Base-by-base conservation (phyloP, 2,329 filamentous ascomycete species). In the Whalleya microplaca region DNA sequence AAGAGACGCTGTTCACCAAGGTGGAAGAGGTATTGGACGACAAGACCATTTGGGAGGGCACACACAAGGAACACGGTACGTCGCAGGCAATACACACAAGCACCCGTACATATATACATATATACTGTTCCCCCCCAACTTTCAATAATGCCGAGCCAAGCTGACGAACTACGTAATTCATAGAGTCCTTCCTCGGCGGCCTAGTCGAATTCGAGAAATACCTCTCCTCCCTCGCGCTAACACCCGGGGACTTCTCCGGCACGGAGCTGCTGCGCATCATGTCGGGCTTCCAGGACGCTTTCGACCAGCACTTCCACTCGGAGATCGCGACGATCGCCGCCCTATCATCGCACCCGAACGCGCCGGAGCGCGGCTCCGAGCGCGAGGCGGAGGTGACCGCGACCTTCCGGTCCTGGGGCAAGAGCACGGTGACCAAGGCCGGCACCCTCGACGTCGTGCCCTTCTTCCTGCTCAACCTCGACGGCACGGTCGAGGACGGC, bases 381-480 rank as follows among this genome's bases (percentile, higher is more conserved):
- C 75, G 78, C 56, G 78, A 77, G 5, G 75, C 74, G 3, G 71
- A 71, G 1, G 83, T 84, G 0, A 68, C 75, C 2, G 67, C 75
- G 6, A 77, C 79, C 1, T 86, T 87, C 74, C 84, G 84, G 74
- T 70, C 75, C 1, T 87, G 84, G 84, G 84, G 84, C 56, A 86
- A 86, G 76, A 81, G 76, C 68, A 86, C 84, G 1, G 81, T 87
- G n/a, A 82, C 76, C 46, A 86, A 86, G 72, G 84, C 83, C 0
- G 83, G 83, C 23, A 76, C 79, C 40, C 74, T 79, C 18, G 84
- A 87, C 56, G 84, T 85, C 0, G 80, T 88, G 16, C 84, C 85
- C 1, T 87, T 89, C 64, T 87, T 88, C 73, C 67, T 88, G 53
- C 70, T 87, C 61, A 88, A 88, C 66, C 72, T 87, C 20, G 86